Percentiles rank a stretch among this genome's conserved stretches.
Conservation (phyloP, 805 yeast species). For the Candida argentea region DNA sequence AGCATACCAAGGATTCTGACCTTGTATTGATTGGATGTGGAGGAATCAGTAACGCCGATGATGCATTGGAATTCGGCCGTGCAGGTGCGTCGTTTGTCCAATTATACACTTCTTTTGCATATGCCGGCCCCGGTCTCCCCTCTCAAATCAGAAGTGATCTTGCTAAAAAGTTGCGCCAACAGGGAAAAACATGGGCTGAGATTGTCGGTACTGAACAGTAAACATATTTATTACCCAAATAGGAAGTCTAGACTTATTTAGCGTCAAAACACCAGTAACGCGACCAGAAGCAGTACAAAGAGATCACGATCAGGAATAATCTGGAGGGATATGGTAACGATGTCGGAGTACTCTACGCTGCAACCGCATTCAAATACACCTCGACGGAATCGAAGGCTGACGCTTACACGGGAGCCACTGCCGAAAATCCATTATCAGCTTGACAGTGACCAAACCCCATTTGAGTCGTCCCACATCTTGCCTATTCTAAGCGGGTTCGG, state of each 20-base stretch:
- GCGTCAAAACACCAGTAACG: no score
- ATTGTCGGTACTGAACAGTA: constrained; percentile 51
- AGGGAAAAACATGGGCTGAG: constrained; percentile 78
- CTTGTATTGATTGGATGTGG: constrained; percentile 88
- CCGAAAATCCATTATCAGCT: constrained; percentile 37
- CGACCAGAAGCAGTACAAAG: no score
- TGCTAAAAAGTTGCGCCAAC: constrained; percentile 43
- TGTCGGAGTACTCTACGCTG: no score
- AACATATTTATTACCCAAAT: neutral
- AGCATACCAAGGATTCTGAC: constrained; percentile 63
- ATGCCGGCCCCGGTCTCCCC: constrained; percentile 81
- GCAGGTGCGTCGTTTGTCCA: constrained; percentile 92
- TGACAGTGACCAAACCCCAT: constrained; percentile 28
- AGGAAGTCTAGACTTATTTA: no score
- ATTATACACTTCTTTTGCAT: constrained; percentile 83
- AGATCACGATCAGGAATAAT: no score
- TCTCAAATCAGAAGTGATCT: constrained; percentile 34
- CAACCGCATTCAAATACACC: no score
- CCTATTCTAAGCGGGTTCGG: constrained; percentile 35
- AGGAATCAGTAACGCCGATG: constrained; percentile 80
- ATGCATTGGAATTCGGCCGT: constrained; percentile 82
- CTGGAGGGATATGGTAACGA: no score
- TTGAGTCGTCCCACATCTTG: constrained; percentile 27
- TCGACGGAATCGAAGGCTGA: constrained; percentile 10
- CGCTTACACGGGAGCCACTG: constrained; percentile 23